These are phyloP conservation scores for Cryphonectria nitschkei DNA, from an alignment of 2,329 filamentous ascomycete genomes.

Conservation along the genomic window DNA sequence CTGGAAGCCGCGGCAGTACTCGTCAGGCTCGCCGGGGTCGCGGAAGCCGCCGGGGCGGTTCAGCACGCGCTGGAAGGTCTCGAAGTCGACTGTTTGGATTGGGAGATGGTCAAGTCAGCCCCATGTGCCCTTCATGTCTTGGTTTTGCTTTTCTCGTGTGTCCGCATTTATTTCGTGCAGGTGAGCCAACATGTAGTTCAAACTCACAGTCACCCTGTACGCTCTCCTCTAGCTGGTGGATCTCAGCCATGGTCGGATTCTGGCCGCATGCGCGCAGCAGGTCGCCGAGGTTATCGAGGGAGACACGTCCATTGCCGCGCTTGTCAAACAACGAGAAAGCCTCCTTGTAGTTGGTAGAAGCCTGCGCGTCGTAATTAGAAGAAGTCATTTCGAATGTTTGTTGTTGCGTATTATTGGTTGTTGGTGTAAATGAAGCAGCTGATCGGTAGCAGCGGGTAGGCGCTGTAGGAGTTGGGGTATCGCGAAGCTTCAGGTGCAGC, in stretches of 20 bases:
- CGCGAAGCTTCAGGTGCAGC: neutral
- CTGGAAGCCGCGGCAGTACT: conserved; percentile 98
- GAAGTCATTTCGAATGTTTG: conserved; percentile 46
- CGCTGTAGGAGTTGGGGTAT: neutral
- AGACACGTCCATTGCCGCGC: conserved; percentile 92
- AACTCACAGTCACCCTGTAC: conserved; percentile 88
- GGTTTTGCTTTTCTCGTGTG: neutral
- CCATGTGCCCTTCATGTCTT: neutral
- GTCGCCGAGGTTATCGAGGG: conserved; percentile 85
- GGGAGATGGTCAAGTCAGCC: conserved; percentile 25
- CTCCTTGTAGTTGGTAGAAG: conserved; percentile 99
- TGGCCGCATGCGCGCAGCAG: conserved; percentile 95
- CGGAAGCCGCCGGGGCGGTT: conserved; percentile 98
- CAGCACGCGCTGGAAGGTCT: conserved; percentile 93
- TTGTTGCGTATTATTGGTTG: conserved; percentile 3
- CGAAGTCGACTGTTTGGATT: conserved; percentile 79
- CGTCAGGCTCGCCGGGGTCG: conserved; percentile 94
- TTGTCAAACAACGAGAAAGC: conserved; percentile 99
- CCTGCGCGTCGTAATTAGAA: conserved; percentile 62
- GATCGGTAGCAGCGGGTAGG: neutral
- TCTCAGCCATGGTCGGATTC: conserved; percentile 94
- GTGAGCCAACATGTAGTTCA: neutral
- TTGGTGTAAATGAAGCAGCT: neutral
- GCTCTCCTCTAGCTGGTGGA: conserved; percentile 86
- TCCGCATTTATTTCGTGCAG: neutral